These are phyloP conservation scores for Pseudogymnoascus destructans DNA, from an alignment of 2,329 filamentous ascomycete genomes.

Conservation along the genomic window DNA sequence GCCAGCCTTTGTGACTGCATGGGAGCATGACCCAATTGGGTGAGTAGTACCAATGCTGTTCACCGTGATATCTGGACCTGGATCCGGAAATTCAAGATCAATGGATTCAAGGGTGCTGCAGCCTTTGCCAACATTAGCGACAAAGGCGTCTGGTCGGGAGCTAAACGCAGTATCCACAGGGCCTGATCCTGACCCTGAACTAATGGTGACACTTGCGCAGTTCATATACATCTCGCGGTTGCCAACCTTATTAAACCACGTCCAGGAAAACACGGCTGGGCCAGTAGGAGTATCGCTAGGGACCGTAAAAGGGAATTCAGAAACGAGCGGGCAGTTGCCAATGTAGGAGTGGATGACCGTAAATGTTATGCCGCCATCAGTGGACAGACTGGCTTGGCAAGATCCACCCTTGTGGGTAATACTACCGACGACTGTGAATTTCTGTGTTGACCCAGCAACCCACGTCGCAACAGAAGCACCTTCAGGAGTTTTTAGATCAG, in stretches of 20 bases:
- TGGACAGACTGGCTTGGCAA: constrained; percentile 46
- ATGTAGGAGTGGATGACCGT: constrained; percentile 48
- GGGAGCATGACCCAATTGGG: background rate
- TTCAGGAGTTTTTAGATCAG: constrained; percentile 24
- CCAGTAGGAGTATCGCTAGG: constrained; percentile 21
- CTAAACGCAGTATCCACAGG: constrained; percentile 26
- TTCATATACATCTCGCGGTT: constrained; percentile 59
- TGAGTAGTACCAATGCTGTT: background rate
- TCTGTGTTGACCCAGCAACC: constrained; percentile 36
- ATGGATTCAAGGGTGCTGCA: constrained; percentile 37
- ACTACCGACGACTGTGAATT: constrained; percentile 37
- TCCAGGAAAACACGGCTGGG: constrained; percentile 31
- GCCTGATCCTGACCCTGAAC: constrained; percentile 14
- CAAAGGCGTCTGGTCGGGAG: constrained; percentile 41
- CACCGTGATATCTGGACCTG: constrained; percentile 31
- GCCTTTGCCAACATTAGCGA: constrained; percentile 41
- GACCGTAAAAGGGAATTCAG: constrained; percentile 19
- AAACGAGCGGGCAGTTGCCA: constrained; percentile 41
- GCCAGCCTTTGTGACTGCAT: background rate
- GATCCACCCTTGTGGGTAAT: constrained; percentile 41
- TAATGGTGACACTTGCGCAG: constrained; percentile 44
- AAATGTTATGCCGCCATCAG: constrained; percentile 43
- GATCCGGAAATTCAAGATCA: constrained; percentile 41
- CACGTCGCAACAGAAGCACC: constrained; percentile 37
- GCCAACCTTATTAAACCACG: constrained; percentile 44